Evolutionary conservation across 169 alveolate genomes (phyloP).

Genomic region (Eimeria nieschulzi): DNA sequence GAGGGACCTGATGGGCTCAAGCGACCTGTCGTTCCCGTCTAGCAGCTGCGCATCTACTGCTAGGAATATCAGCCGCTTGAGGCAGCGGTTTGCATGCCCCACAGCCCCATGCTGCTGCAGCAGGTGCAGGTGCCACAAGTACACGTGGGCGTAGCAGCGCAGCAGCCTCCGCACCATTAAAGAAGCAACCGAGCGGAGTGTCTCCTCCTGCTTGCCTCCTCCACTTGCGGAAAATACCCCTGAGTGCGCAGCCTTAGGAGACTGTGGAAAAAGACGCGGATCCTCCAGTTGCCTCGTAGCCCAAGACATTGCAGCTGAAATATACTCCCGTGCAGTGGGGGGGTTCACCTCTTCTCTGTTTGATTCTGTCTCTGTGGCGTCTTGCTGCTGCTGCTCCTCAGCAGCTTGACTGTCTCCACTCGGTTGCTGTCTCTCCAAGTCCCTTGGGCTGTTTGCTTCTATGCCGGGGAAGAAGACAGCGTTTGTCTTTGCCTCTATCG

Average conservation of each 20-base stretch:
- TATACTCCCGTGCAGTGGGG: constrained; percentile 28
- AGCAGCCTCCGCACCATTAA: constrained; percentile 26
- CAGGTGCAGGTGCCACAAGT: constrained; percentile 21
- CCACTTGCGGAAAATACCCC: not conserved
- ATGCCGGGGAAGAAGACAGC: too few species aligned
- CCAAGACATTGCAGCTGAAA: constrained; percentile 42
- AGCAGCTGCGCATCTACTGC: not conserved
- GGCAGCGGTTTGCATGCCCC: constrained; percentile 32
- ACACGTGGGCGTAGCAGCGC: constrained; percentile 46
- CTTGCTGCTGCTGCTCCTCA: not conserved
- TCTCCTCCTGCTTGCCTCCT: not conserved
- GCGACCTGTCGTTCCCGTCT: not conserved
- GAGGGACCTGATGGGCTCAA: constrained; percentile 4
- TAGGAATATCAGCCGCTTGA: not conserved
- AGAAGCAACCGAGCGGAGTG: not conserved
- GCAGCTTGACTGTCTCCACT: too few species aligned
- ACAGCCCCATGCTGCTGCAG: constrained; percentile 36
- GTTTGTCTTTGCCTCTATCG: too few species aligned
- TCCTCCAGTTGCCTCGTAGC: constrained; percentile 3
- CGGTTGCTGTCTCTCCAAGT: too few species aligned
- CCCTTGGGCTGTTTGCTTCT: too few species aligned
- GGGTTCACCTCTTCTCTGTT: not conserved
- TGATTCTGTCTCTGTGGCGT: not conserved
- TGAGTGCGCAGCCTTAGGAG: not conserved
- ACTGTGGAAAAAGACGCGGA: constrained; percentile 3